Conservation (phyloP, 1,139 yeast genomes). For the Protomyces lactucae-debilis region DNA sequence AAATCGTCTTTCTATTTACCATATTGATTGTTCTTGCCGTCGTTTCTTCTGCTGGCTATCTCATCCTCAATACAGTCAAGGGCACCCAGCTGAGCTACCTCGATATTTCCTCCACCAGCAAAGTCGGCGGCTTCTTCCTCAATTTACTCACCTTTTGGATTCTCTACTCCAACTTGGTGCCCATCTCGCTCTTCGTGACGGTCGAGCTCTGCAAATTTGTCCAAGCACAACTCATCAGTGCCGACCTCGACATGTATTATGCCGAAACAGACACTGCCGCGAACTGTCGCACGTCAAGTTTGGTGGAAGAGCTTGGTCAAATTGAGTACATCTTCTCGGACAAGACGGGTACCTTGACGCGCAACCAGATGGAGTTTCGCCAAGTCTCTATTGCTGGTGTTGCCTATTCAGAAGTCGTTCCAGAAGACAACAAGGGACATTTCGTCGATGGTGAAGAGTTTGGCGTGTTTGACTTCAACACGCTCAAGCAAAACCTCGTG, state of each 20-base stretch:
- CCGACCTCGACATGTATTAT: constrained; percentile 89
- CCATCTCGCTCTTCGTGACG: constrained; percentile 81
- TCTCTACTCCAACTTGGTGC: constrained; percentile 88
- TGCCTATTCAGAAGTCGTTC: constrained; percentile 81
- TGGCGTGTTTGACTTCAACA: constrained; percentile 72
- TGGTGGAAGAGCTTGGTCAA: constrained; percentile 95
- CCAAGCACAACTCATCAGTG: constrained; percentile 88
- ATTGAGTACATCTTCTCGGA: constrained; percentile 93
- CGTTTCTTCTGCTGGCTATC: constrained; percentile 83
- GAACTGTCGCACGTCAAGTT: constrained; percentile 86
- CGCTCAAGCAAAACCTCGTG: constrained; percentile 52
- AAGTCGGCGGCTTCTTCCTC: constrained; percentile 67
- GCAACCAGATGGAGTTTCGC: constrained; percentile 94
- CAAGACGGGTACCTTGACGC: constrained; percentile 90
- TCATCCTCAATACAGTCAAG: constrained; percentile 57
- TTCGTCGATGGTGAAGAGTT: constrained; percentile 53
- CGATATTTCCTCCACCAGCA: constrained; percentile 62
- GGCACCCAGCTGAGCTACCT: constrained; percentile 48
- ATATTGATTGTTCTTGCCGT: constrained; percentile 70
- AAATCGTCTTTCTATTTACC: constrained; percentile 79
- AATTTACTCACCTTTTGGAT: constrained; percentile 94
- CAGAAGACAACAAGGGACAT: constrained; percentile 59
- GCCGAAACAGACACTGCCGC: constrained; percentile 88
- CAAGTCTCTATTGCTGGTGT: constrained; percentile 91
- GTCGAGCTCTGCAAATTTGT: constrained; percentile 92